Base-by-base conservation (phyloP, 1,139 yeast genomes). In the Geotrichum histeridarum region DNA sequence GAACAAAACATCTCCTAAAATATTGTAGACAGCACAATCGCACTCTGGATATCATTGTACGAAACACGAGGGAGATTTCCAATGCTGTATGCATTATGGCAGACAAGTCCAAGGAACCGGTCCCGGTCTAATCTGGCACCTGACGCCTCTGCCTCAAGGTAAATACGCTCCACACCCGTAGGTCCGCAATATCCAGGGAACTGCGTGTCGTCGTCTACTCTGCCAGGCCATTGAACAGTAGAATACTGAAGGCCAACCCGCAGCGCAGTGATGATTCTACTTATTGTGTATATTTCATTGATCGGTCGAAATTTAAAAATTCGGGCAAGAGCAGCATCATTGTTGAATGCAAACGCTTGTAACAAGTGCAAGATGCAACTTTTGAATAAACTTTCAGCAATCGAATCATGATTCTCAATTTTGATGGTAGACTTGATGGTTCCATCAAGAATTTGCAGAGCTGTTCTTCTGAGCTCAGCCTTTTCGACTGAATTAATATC, bases 131-230 rank as follows among this genome's bases (percentile, higher is more conserved):
- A 17, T 12, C 9, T 35, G n/a, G 35, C 42, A 6, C 49, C 45
- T 1, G 39, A 3, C n/a, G 12, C 18, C 12, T 18, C 9, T 8
- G 36, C 50, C n/a, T 42, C 47, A 5, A 8, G 31, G 39, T 11
- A 46, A 9, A 17, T 14, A n/a, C 48, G 43, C 48, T 55, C 53
- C 35, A 57, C 42, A 35, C 33, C 41, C 14, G 33, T n/a, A n/a
- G 59, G 59, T 5, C 51, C 50, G 38, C 42, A 18, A 12, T 47
- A 53, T 8, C 56, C 57, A 1, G 58, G 58, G 36, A 53, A 57
- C 41, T 33, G 37, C n/a, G 44, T 22, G 35, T 55, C 58, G 18
- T 54, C 57, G n/a, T 50, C 53, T 1, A 57, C 36, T 14, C 46
- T 38, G 1, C 54, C 58, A 14, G 22, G 22, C 55, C 57, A 55